Conservation (phyloP, 345 rosid genomes). For the Gossypium bickii region DNA sequence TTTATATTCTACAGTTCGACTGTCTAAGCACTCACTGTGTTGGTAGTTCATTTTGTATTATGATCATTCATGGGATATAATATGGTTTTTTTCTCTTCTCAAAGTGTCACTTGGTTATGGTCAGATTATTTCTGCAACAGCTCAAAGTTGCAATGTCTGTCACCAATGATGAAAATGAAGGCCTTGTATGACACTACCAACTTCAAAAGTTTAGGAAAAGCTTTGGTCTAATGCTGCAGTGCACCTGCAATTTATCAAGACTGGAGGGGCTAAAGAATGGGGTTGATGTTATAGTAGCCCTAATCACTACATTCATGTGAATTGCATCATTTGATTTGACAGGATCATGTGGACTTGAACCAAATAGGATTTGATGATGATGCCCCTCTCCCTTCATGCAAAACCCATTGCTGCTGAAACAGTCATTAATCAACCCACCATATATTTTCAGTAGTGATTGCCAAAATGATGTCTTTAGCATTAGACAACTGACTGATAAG, state of each 20-base stretch:
- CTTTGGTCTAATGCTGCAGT: neutral
- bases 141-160: neutral
- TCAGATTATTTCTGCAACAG: neutral
- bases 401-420: neutral
- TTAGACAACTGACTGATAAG: neutral
- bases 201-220: neutral
- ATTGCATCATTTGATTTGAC: neutral
- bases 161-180: neutral
- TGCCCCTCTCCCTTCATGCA: neutral
- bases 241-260: neutral
- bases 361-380: neutral
- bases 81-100: neutral
- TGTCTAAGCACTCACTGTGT: conserved; percentile 36
- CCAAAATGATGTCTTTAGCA: neutral
- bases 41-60: neutral
- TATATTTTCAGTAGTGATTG: neutral
- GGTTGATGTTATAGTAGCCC: neutral
- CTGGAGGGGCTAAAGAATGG: neutral
- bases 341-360: neutral
- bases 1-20: conserved; percentile 12
- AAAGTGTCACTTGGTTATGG: neutral
- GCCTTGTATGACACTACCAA: neutral
- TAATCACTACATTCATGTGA: conserved; percentile 3
- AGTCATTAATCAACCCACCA: neutral
- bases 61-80: neutral